phyloP scores from a whole-genome alignment of 805 yeast species.

The Wickerhamiella australiensis region DNA sequence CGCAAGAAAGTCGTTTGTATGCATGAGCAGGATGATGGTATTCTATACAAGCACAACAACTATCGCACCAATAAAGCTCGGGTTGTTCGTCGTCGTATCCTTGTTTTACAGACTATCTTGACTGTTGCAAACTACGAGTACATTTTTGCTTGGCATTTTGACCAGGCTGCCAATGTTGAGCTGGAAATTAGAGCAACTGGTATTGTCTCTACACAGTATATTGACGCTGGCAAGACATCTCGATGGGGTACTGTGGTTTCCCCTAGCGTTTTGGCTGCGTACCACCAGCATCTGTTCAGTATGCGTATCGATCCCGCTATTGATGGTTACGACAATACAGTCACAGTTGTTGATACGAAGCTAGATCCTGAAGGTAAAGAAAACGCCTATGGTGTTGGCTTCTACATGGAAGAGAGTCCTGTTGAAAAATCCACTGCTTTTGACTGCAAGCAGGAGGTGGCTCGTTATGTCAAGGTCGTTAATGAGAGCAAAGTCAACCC shows the following conservation, averaged over 20 bases:
- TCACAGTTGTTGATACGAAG: slow-evolving; percentile 56
- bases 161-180: slow-evolving; percentile 65
- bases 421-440: slow-evolving; percentile 60
- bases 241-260: slow-evolving; percentile 66
- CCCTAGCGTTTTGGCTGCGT: slow-evolving; percentile 70
- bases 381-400: slow-evolving; percentile 63
- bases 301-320: slow-evolving; percentile 73
- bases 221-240: slow-evolving; percentile 55
- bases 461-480: slow-evolving; percentile 61
- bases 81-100: slow-evolving; percentile 65
- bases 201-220: slow-evolving; percentile 73
- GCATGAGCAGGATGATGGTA: slow-evolving; percentile 78
- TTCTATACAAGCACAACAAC: slow-evolving; percentile 65
- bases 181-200: slow-evolving; percentile 80
- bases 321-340: slow-evolving; percentile 69
- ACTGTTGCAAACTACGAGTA: slow-evolving; percentile 81
- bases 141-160: slow-evolving; percentile 57
- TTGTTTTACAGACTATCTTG: slow-evolving; percentile 67
- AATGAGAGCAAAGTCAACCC: slow-evolving; percentile 64
- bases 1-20: slow-evolving; percentile 64
- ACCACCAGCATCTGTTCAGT: slow-evolving; percentile 70
- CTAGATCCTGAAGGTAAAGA: slow-evolving; percentile 44
- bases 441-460: slow-evolving; percentile 64
- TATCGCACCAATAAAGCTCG: slow-evolving; percentile 65
- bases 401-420: slow-evolving; percentile 45